Evolutionary conservation across 805 yeast genomes (phyloP).

Genomic region (Cyberlindnera maritima): DNA sequence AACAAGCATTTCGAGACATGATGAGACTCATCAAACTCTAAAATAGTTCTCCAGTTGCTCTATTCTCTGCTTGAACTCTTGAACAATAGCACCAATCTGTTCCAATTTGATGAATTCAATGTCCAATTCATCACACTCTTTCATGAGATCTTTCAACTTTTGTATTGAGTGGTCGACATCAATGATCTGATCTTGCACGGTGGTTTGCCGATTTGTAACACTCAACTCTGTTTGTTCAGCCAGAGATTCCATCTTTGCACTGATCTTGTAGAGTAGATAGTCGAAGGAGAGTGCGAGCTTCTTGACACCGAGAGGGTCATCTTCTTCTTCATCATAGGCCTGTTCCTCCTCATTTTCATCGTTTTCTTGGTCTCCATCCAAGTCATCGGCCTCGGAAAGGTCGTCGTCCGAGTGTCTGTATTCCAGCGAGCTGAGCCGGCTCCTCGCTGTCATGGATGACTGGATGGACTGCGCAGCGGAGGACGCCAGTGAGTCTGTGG

Average conservation of each 20-base stretch:
- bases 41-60: conserved; percentile 31
- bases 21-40: too few species aligned
- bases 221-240: conserved; percentile 39
- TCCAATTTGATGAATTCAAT: conserved; percentile 46
- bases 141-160: conserved; percentile 38
- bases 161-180: conserved; percentile 41
- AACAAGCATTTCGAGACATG: too few species aligned
- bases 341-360: conserved; percentile 2
- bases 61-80: conserved; percentile 41
- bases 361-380: background rate
- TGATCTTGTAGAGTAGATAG: conserved; percentile 59
- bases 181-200: conserved; percentile 20
- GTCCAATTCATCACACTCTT: conserved; percentile 49
- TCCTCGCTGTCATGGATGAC: background rate
- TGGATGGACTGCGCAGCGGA: background rate
- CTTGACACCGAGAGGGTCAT: conserved; percentile 64
- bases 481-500: background rate
- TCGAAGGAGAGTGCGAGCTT: conserved; percentile 62
- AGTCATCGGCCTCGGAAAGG: conserved; percentile 2
- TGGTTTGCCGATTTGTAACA: conserved; percentile 26
- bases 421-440: background rate
- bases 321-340: conserved; percentile 30
- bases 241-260: conserved; percentile 49
- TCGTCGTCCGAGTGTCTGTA: background rate
- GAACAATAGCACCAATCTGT: conserved; percentile 41